Percentiles rank a stretch among this genome's conserved stretches.
Conservation (phyloP, 495 filamentous ascomycete species). For the Penicillium soppii region DNA sequence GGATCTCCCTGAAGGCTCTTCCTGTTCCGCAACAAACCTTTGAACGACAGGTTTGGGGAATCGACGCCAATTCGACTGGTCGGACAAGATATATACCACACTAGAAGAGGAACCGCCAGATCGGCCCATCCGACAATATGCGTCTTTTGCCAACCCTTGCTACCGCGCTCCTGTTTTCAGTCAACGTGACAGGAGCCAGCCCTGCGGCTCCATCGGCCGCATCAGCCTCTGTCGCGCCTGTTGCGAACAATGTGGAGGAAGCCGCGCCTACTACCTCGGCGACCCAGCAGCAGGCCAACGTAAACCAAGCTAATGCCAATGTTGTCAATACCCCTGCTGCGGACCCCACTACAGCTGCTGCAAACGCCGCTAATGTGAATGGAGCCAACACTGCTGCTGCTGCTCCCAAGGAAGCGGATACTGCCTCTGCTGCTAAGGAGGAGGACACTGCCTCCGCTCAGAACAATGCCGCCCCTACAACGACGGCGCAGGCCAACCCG, state of each 20-base stretch:
- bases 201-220: slow-evolving; percentile 7
- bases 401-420: background rate
- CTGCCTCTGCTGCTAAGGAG: background rate
- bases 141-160: slow-evolving; percentile 28
- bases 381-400: slow-evolving; percentile 3
- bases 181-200: slow-evolving; percentile 20
- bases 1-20: slow-evolving; percentile 17
- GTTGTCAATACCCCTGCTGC: slow-evolving; percentile 8
- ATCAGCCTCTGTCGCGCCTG: background rate
- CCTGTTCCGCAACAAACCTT: slow-evolving; percentile 21
- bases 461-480: background rate
- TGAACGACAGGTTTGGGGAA: slow-evolving; percentile 15
- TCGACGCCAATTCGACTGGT: slow-evolving; percentile 16
- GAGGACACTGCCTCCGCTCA: slow-evolving; percentile 3
- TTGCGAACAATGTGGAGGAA: background rate
- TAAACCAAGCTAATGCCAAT: slow-evolving; percentile 9
- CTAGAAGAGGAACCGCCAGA: slow-evolving; percentile 5
- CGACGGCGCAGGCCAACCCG: background rate
- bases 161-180: slow-evolving; percentile 22
- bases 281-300: background rate
- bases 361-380: background rate
- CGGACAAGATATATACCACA: slow-evolving; percentile 1
- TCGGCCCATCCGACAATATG: slow-evolving; percentile 17
- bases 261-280: slow-evolving; percentile 1
- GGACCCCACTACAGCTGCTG: slow-evolving; percentile 1